These are phyloP conservation scores for Rhynchosporium secalis DNA, from an alignment of 2,329 filamentous ascomycete genomes.

Conservation along the genomic window DNA sequence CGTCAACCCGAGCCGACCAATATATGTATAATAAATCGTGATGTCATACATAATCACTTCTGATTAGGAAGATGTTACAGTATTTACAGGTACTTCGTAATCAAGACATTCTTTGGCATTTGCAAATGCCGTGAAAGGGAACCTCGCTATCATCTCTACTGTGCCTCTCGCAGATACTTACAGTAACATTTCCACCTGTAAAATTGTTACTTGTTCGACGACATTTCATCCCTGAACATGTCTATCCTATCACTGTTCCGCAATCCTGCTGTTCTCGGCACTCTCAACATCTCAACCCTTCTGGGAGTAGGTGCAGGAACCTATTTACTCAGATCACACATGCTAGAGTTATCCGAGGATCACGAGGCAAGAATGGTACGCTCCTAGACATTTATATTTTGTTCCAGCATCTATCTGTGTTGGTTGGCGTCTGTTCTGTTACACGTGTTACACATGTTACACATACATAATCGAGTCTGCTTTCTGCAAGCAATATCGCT, in stretches of 20 bases:
- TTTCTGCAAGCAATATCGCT: too few species aligned
- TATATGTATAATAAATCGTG: background rate
- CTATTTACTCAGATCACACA: slow-evolving; percentile 29
- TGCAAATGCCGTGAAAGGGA: too few species aligned
- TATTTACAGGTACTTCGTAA: too few species aligned
- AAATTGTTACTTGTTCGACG: background rate
- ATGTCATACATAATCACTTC: background rate
- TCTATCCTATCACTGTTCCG: slow-evolving; percentile 27
- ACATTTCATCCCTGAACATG: background rate
- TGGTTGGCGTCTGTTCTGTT: background rate
- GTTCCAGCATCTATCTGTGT: background rate
- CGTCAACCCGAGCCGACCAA: too few species aligned
- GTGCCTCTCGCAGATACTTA: too few species aligned
- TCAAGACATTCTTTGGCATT: too few species aligned
- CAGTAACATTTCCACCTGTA: too few species aligned
- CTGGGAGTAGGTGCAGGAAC: slow-evolving; percentile 25
- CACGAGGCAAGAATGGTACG: slow-evolving; percentile 32
- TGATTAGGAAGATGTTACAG: too few species aligned
- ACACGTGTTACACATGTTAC: too few species aligned
- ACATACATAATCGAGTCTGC: too few species aligned
- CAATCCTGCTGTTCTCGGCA: slow-evolving; percentile 20
- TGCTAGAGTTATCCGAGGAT: slow-evolving; percentile 32
- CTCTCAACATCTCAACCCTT: slow-evolving; percentile 25
- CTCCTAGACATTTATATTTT: background rate
- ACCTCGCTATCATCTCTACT: too few species aligned